phyloP scores from a whole-genome alignment of 148 eudicot genomes.

The Arbutus unedo region DNA sequence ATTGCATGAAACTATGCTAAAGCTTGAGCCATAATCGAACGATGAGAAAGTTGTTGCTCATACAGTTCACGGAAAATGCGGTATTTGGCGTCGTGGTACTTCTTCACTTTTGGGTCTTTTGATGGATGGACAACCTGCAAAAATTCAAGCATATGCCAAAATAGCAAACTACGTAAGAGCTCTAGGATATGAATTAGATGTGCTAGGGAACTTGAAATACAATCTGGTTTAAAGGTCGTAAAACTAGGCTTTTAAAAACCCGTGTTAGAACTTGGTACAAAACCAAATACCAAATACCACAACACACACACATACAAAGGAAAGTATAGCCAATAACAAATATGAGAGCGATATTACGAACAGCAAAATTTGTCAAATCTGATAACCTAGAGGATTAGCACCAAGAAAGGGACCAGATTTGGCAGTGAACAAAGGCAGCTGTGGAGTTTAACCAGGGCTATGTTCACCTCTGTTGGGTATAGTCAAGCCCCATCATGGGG shows the following conservation, averaged over 20 bases:
- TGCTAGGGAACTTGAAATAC: not conserved
- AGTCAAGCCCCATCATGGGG: too few relatives aligned
- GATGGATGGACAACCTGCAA: slow-evolving; percentile 79
- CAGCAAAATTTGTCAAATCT: too few relatives aligned
- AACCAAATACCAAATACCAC: not conserved
- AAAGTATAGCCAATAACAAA: not conserved
- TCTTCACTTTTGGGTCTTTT: slow-evolving; percentile 68
- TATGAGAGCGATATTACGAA: too few relatives aligned
- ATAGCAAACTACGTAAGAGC: not conserved
- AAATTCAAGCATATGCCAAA: slow-evolving; percentile 14
- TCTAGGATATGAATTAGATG: not conserved
- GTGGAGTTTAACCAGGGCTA: too few relatives aligned
- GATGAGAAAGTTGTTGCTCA: slow-evolving; percentile 67
- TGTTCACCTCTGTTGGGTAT: too few relatives aligned
- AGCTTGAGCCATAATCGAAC: slow-evolving; percentile 67
- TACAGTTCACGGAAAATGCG: slow-evolving; percentile 72
- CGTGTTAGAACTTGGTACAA: not conserved
- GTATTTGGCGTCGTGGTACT: slow-evolving; percentile 90
- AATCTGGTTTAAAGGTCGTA: not conserved
- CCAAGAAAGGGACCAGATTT: too few relatives aligned
- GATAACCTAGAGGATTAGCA: too few relatives aligned
- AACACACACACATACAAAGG: not conserved
- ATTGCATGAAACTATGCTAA: slow-evolving; percentile 22
- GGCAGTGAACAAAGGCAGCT: too few relatives aligned
- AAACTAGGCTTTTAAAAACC: not conserved